Evolutionary conservation across 139 green algal species (phyloP), one percentile per base, ranked within the genome.

Genomic region (Asterochloris sp.): DNA sequence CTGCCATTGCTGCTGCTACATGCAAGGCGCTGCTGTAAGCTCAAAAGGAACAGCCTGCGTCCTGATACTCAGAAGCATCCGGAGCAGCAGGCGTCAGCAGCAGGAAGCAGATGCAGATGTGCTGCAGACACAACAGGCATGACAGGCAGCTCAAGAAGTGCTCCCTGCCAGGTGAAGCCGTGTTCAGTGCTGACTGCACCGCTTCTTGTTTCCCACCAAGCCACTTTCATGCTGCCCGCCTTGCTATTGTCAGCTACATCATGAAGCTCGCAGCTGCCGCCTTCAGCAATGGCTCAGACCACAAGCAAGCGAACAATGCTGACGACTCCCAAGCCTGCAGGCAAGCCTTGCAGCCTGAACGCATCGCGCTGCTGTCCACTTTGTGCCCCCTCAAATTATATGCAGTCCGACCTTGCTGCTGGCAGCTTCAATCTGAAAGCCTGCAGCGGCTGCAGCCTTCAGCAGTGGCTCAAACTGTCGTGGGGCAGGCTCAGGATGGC

Each of bases 391-490:
- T 67, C 60, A 38, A 26, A 73, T 60, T n/a, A 62, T 21, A 83
- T 54, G 19, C 68, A 13, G 28, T 12, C 38, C 16, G 19, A 84
- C 85, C 84, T 90, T 88, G 69, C 80, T 89, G 74, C 83, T 85
- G 75, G 85, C 83, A 0, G 91, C 78, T 73, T 97, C 92, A 12
- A 98, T 87, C 29, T 76, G 74, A 62, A 96, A 85, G 23, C 92
- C 91, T 21, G 88, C 89, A 60, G 91, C 88, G 14, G 88, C 88
- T 23, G 89, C 90, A 13, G 92, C 94, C 12, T 82, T 74, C 67
- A 93, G 78, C 66, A 92, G 83, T 16, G 91, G 89, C 79, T 96
- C 92, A 86, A 96, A 97, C 85, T 94, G 90, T 12, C 78, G 82
- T 16, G 91, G 91, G 69, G 89, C 81, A 60, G 94, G 94, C 62